phyloP scores from a whole-genome alignment of 345 rosid species.

The Physaria fendleri region DNA sequence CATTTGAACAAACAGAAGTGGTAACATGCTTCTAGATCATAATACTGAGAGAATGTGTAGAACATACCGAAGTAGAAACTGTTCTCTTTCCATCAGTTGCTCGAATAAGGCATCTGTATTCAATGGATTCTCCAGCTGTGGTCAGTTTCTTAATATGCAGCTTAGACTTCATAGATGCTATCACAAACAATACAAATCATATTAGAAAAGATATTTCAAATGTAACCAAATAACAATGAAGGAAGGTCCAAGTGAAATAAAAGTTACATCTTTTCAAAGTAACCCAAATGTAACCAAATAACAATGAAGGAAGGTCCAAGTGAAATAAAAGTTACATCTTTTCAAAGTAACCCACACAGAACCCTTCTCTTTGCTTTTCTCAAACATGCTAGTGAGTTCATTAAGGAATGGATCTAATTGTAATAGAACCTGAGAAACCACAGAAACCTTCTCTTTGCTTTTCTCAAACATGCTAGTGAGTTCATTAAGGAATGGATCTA shows the following conservation, averaged over 20 bases:
- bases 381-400: conserved; percentile 88
- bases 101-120: conserved; percentile 81
- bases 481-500: conserved; percentile 86
- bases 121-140: conserved; percentile 51
- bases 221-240: background rate
- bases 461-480: conserved; percentile 85
- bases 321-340: conserved; percentile 47
- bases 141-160: conserved; percentile 62
- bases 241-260: too few species aligned
- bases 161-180: conserved; percentile 84
- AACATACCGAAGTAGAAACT: conserved; percentile 70
- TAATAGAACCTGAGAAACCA: conserved; percentile 63
- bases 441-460: conserved; percentile 65
- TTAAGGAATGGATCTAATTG: conserved; percentile 86
- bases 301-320: too few species aligned
- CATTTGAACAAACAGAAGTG: background rate
- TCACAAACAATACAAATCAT: background rate
- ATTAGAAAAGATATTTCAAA: background rate
- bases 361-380: conserved; percentile 67
- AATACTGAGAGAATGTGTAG: background rate
- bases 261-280: conserved; percentile 89
- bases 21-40: background rate
- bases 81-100: conserved; percentile 83
- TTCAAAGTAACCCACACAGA: conserved; percentile 94
- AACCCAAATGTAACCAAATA: too few species aligned